These are phyloP conservation scores for Camelina sativa DNA, from an alignment of 345 rosid genomes.

Conservation along the genomic window DNA sequence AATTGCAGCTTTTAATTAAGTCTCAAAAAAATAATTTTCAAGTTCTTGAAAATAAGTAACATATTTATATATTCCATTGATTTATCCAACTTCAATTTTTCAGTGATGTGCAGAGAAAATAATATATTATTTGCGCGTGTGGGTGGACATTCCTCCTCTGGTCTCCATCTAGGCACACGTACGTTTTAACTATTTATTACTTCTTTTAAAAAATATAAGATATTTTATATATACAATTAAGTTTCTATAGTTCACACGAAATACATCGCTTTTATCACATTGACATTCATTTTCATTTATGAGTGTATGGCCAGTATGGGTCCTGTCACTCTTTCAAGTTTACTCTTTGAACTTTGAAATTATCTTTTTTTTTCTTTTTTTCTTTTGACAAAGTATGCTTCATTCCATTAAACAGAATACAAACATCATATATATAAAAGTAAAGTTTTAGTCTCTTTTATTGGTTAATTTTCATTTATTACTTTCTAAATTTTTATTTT, in stretches of 20 bases:
- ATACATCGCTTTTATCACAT: slow-evolving; percentile 27
- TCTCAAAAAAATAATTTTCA: slow-evolving; percentile 3
- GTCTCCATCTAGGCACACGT: slow-evolving; percentile 48
- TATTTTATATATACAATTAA: neutral
- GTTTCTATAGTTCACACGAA: slow-evolving; percentile 14
- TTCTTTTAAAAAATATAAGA: neutral
- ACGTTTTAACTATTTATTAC: slow-evolving; percentile 26
- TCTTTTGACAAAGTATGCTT: too few species aligned
- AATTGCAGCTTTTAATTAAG: slow-evolving; percentile 46
- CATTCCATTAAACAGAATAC: too few species aligned
- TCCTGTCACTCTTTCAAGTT: slow-evolving; percentile 15
- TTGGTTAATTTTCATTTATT: too few species aligned
- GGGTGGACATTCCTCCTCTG: slow-evolving; percentile 52
- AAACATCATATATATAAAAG: too few species aligned
- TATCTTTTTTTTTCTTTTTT: neutral
- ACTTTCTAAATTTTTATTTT: too few species aligned
- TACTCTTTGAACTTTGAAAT: neutral
- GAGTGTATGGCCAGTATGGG: slow-evolving; percentile 31
- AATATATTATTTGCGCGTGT: slow-evolving; percentile 51
- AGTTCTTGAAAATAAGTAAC: slow-evolving; percentile 4
- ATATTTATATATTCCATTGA: slow-evolving; percentile 18
- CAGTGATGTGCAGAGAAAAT: slow-evolving; percentile 40
- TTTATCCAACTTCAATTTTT: slow-evolving; percentile 26
- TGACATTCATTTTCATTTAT: slow-evolving; percentile 33
- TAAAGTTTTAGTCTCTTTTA: too few species aligned